Percentiles rank a stretch among this genome's conserved stretches.
Conservation (phyloP, 805 yeast genomes). For the Lachancea kluyveri region DNA sequence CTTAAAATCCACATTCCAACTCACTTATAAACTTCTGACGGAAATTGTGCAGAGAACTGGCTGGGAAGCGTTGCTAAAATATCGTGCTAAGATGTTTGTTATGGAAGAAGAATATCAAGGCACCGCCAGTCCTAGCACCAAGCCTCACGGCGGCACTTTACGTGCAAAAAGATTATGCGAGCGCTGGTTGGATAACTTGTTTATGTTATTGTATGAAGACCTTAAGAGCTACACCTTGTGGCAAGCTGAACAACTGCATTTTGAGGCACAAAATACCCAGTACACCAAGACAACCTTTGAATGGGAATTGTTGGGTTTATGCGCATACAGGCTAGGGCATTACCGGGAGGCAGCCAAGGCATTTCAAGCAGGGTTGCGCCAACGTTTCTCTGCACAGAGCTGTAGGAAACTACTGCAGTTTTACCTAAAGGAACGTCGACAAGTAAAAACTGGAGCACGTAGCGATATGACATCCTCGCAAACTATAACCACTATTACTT, state of each 20-base stretch:
- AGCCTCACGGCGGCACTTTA: constrained; percentile 27
- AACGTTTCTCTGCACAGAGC: constrained; percentile 76
- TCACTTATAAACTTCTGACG: constrained; percentile 55
- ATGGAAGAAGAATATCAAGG: constrained; percentile 56
- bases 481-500: constrained; percentile 27
- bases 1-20: constrained; percentile 51
- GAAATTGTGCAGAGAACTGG: constrained; percentile 61
- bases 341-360: constrained; percentile 83
- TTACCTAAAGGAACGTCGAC: constrained; percentile 45
- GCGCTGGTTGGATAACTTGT: constrained; percentile 72
- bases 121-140: constrained; percentile 13
- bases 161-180: constrained; percentile 65
- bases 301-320: constrained; percentile 88
- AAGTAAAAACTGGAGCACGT: constrained; percentile 23
- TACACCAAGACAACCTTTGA: constrained; percentile 75
- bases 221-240: constrained; percentile 81
- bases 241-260: constrained; percentile 87
- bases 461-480: constrained; percentile 27
- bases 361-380: constrained; percentile 61
- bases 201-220: constrained; percentile 67
- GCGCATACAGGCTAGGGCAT: constrained; percentile 82
- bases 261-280: constrained; percentile 78
- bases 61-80: constrained; percentile 60
- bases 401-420: constrained; percentile 66
- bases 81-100: constrained; percentile 58